Evolutionary conservation across 148 eudicot genomes (phyloP).

Genomic region (Talinum fruticosum): DNA sequence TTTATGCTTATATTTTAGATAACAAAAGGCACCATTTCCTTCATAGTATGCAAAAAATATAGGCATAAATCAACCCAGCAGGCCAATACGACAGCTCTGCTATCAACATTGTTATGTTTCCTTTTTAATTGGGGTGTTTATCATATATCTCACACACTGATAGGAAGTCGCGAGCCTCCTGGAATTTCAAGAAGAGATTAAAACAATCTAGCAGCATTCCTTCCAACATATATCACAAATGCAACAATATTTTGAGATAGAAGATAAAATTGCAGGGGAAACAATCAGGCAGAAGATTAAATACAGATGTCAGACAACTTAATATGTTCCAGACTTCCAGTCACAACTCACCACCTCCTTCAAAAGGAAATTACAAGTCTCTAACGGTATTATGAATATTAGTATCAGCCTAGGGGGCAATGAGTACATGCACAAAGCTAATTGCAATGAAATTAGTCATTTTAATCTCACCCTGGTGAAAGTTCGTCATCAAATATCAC

Average conservation of each 20-base stretch:
- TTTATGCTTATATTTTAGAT: background rate
- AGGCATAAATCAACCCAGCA: background rate
- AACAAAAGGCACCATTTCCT: background rate
- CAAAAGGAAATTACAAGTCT: background rate
- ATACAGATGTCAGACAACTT: background rate
- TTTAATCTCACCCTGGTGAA: slow-evolving; percentile 74
- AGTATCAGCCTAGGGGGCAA: too few species aligned
- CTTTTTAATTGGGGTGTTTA: background rate
- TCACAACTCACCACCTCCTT: background rate
- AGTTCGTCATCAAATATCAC: slow-evolving; percentile 98
- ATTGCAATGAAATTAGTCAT: background rate
- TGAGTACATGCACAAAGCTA: background rate
- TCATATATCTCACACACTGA: background rate
- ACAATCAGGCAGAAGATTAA: background rate
- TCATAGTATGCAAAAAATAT: background rate
- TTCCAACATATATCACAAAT: background rate
- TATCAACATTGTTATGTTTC: background rate
- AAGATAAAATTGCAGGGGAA: background rate
- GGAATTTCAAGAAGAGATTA: background rate
- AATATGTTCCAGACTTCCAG: background rate
- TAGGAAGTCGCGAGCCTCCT: background rate
- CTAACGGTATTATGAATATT: background rate
- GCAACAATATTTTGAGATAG: background rate
- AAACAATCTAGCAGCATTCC: background rate
- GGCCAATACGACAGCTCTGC: background rate